Percentiles rank a stretch among this genome's conserved stretches.
These are phyloP conservation scores for Asclepias syriaca DNA, from an alignment of 257 asterid species.

Conservation along the genomic window DNA sequence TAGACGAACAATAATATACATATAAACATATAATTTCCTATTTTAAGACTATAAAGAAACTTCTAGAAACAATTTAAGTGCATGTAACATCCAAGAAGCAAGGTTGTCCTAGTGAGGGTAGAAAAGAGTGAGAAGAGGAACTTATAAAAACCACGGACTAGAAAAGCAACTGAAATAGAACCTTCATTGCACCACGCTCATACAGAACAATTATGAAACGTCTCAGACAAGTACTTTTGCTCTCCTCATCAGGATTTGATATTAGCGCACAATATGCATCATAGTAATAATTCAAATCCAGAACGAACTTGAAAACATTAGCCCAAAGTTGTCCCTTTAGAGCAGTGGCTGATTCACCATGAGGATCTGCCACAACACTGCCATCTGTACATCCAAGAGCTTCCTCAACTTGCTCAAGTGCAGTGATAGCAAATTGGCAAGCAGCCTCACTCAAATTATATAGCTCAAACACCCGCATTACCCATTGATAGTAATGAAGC, in stretches of 20 bases:
- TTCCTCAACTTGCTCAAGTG: constrained; percentile 97
- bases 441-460: constrained; percentile 84
- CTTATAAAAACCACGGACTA: background rate
- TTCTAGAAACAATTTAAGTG: background rate
- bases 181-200: constrained; percentile 92
- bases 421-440: constrained; percentile 78
- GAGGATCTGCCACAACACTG: constrained; percentile 32
- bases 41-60: background rate
- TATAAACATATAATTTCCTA: background rate
- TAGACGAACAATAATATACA: background rate
- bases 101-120: background rate
- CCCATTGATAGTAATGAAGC: constrained; percentile 92
- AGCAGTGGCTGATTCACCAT: constrained; percentile 60
- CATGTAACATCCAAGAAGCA: background rate
- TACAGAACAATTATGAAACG: constrained; percentile 88
- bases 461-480: constrained; percentile 94
- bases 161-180: constrained; percentile 28
- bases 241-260: constrained; percentile 95
- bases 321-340: constrained; percentile 91
- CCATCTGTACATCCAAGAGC: constrained; percentile 49
- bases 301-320: constrained; percentile 69
- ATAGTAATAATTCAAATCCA: constrained; percentile 64
- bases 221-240: constrained; percentile 81
- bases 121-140: background rate
- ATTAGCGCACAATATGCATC: constrained; percentile 94